phyloP scores from a whole-genome alignment of 768 basidiomycete genomes.

The Amanita inopinata region DNA sequence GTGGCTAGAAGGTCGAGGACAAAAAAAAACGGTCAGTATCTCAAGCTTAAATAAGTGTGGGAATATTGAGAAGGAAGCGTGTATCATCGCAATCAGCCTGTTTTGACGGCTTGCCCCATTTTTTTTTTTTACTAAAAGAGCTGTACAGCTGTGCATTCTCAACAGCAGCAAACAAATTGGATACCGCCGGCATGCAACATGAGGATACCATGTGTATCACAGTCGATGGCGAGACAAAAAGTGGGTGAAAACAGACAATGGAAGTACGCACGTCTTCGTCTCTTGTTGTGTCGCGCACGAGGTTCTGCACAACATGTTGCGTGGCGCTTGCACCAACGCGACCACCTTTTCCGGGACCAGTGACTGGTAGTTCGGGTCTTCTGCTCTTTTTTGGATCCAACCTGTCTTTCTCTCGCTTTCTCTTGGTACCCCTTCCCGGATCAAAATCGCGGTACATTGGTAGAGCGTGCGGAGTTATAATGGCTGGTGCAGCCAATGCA shows the following conservation, averaged over 20 bases:
- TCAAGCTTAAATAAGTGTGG: slow-evolving; percentile 6
- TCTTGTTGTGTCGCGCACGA: slow-evolving; percentile 84
- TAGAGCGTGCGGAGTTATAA: slow-evolving; percentile 85
- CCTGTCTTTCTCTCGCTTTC: slow-evolving; percentile 84
- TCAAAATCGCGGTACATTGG: slow-evolving; percentile 88
- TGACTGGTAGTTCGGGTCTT: slow-evolving; percentile 87
- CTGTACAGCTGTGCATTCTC: not conserved
- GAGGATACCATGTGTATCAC: slow-evolving; percentile 6
- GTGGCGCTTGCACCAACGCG: slow-evolving; percentile 95
- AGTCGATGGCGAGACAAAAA: no score
- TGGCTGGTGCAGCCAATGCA: slow-evolving; percentile 75
- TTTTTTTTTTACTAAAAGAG: slow-evolving; percentile 5
- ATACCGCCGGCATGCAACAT: slow-evolving; percentile 10
- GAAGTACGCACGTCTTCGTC: slow-evolving; percentile 84
- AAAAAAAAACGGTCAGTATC: slow-evolving; percentile 15
- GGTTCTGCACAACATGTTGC: slow-evolving; percentile 91
- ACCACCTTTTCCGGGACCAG: slow-evolving; percentile 88
- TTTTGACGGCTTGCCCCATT: not conserved
- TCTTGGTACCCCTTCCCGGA: slow-evolving; percentile 65
- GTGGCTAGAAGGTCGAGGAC: slow-evolving; percentile 70
- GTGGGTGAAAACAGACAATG: slow-evolving; percentile 15
- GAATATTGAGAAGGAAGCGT: slow-evolving; percentile 10
- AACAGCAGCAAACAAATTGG: not conserved
- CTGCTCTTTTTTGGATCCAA: slow-evolving; percentile 86
- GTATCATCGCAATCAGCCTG: slow-evolving; percentile 6